phyloP scores from a whole-genome alignment of 257 asterid species.

The Echites panduratus region DNA sequence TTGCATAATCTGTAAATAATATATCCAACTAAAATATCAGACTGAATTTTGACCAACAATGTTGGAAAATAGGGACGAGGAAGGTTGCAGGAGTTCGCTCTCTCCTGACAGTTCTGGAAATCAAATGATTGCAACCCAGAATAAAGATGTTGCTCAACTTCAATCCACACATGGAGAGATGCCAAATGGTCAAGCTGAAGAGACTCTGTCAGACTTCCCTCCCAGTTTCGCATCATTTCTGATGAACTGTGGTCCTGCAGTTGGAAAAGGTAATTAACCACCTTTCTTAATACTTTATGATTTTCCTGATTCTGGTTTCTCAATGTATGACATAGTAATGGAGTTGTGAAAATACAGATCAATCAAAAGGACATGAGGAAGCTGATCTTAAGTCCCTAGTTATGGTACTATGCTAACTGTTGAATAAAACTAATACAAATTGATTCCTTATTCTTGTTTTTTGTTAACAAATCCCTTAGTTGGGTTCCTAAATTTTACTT shows the following conservation, averaged over 20 bases:
- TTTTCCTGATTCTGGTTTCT: slow-evolving; percentile 13
- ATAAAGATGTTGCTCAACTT: slow-evolving; percentile 29
- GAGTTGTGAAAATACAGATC: slow-evolving; percentile 30
- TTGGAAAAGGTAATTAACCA: slow-evolving; percentile 32
- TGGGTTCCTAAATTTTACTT: slow-evolving; percentile 10
- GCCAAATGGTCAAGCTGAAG: slow-evolving; percentile 32
- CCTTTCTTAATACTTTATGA: slow-evolving; percentile 7
- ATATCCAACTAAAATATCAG: not conserved
- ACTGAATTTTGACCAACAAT: slow-evolving; percentile 3
- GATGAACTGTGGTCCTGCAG: slow-evolving; percentile 53
- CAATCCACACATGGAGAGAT: slow-evolving; percentile 24
- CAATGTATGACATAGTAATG: slow-evolving; percentile 13
- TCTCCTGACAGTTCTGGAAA: slow-evolving; percentile 36
- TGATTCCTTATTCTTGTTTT: not conserved
- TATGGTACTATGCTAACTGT: slow-evolving; percentile 35
- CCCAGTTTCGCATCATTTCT: slow-evolving; percentile 77
- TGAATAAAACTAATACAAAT: not conserved
- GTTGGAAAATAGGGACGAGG: slow-evolving; percentile 28
- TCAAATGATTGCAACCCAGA: slow-evolving; percentile 28
- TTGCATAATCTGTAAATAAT: not conserved
- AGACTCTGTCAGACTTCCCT: slow-evolving; percentile 40
- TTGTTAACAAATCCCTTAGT: not conserved
- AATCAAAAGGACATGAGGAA: slow-evolving; percentile 28
- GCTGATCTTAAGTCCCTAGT: slow-evolving; percentile 54
- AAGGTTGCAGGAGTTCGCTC: slow-evolving; percentile 24